phyloP scores from a whole-genome alignment of 352 stramenopile genomes.

The Globisporangium sylvaticum region DNA sequence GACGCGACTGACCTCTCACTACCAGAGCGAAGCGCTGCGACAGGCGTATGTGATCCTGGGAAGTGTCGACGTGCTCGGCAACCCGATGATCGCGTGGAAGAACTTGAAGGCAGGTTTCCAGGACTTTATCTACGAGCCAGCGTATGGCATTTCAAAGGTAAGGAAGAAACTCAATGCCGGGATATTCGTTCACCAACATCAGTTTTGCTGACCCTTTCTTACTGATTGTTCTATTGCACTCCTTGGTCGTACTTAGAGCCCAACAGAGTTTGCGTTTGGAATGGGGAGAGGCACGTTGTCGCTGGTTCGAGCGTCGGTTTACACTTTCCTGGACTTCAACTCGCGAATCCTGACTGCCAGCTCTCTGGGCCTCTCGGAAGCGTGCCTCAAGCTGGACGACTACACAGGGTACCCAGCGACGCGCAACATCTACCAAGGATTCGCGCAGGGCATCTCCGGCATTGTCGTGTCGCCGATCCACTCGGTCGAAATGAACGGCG shows the following conservation, averaged over 20 bases:
- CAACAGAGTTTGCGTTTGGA: conserved; percentile 72
- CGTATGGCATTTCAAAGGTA: conserved; percentile 71
- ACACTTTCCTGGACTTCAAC: conserved; percentile 86
- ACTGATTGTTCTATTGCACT: neutral
- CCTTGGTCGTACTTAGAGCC: conserved; percentile 31
- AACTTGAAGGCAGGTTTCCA: conserved; percentile 79
- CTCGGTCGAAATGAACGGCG: conserved; percentile 74
- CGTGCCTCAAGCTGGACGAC: conserved; percentile 83
- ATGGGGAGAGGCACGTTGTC: conserved; percentile 81
- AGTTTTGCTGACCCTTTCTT: neutral
- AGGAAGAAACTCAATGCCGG: neutral
- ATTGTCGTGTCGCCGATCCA: conserved; percentile 83
- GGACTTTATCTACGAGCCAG: conserved; percentile 80
- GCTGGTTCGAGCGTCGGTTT: conserved; percentile 78
- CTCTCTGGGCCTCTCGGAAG: conserved; percentile 77
- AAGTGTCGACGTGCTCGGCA: conserved; percentile 85
- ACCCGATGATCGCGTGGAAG: conserved; percentile 87
- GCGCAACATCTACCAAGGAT: conserved; percentile 84
- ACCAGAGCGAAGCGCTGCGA: conserved; percentile 83
- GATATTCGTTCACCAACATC: neutral
- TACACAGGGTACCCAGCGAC: conserved; percentile 86
- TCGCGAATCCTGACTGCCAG: conserved; percentile 82
- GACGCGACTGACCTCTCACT: conserved; percentile 70
- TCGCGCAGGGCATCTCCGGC: conserved; percentile 81
- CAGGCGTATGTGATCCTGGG: conserved; percentile 87